Evolutionary conservation across 1,284 basidiomycete genomes (phyloP), one percentile per base, ranked within the genome.

Genomic region (Bothia castanella): DNA sequence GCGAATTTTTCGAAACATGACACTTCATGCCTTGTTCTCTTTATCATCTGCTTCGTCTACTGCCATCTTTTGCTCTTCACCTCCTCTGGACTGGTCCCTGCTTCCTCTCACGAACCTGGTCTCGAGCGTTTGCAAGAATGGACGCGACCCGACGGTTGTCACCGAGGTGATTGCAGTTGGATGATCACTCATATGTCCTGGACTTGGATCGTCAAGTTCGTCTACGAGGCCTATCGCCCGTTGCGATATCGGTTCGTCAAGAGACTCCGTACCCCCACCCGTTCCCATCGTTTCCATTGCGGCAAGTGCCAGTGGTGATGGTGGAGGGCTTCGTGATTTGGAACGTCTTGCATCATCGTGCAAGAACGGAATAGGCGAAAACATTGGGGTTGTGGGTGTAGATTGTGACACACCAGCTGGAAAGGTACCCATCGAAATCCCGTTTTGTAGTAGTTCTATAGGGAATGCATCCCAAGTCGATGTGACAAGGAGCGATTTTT

Each of bases 401-500:
- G 80, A 82, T 59, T 64, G 63, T 37, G 72, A 71, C 31, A 73
- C 68, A 47, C 73, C 71, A 44, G 77, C 65, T 63, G 55, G 74
- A 49, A 75, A 69, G 54, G 69, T 70, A 53, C 72, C 67, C 48
- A 73, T 68, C 19, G 70, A 68, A 14, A 72, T 65, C 39, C 72
- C 70, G 35, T 67, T 72, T 54, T 74, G 72, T 29, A 63, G 61
- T 53, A 75, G 73, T 35, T 80, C 71, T 27, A 74, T 70, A 16
- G 85, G 84, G 68, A 89, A 91, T 51, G 79, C 78, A 57, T 84
- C 77, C 75, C 77, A 80, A 14, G 83, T 80, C 25, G 92, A 92
- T 2, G 92, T 94, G 48, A 97, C 92, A 25, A 91, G 84, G 17
- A 95, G 72, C 14, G 87, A 77, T 62, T 89, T 90, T 61, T 95